phyloP scores from a whole-genome alignment of 192 early-diverging fungal genomes.

The Podila horticola region DNA sequence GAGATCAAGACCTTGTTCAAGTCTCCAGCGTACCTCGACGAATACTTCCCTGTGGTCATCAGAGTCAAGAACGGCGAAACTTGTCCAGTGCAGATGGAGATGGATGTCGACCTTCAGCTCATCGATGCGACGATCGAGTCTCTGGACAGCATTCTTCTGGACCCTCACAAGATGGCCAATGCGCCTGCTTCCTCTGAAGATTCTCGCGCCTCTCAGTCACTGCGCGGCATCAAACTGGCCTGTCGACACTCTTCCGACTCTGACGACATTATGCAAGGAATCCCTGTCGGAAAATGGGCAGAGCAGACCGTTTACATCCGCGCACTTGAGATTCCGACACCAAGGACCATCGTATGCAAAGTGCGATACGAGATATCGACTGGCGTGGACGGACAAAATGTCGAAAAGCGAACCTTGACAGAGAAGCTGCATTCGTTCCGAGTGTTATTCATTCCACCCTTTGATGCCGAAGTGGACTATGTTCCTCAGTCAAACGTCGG shows the following conservation, averaged over 20 bases:
- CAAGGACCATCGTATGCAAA: constrained; percentile 38
- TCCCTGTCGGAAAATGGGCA: constrained; percentile 31
- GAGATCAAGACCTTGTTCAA: constrained; percentile 60
- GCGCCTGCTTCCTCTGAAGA: constrained; percentile 5
- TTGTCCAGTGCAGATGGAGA: constrained; percentile 63
- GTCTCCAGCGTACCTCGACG: constrained; percentile 76
- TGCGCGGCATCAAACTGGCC: constrained; percentile 29
- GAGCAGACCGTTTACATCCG: constrained; percentile 31
- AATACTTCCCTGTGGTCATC: constrained; percentile 69
- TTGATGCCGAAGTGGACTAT: constrained; percentile 59
- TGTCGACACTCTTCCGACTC: constrained; percentile 13
- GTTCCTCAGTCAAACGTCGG: constrained; percentile 22
- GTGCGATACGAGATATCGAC: constrained; percentile 54
- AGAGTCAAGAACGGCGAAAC: constrained; percentile 71
- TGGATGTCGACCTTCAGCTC: constrained; percentile 70
- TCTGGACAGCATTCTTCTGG: constrained; percentile 40
- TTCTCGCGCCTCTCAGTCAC: background rate
- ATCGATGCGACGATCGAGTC: constrained; percentile 51
- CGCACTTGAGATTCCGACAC: constrained; percentile 17
- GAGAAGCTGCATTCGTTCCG: constrained; percentile 66
- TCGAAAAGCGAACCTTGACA: constrained; percentile 47
- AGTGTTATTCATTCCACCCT: constrained; percentile 65
- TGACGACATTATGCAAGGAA: background rate
- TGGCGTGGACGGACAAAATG: constrained; percentile 22
- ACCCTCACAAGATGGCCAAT: constrained; percentile 30